Base-by-base conservation (phyloP, 192 early-diverging fungal genomes). In the Entomortierella beljakovae region DNA sequence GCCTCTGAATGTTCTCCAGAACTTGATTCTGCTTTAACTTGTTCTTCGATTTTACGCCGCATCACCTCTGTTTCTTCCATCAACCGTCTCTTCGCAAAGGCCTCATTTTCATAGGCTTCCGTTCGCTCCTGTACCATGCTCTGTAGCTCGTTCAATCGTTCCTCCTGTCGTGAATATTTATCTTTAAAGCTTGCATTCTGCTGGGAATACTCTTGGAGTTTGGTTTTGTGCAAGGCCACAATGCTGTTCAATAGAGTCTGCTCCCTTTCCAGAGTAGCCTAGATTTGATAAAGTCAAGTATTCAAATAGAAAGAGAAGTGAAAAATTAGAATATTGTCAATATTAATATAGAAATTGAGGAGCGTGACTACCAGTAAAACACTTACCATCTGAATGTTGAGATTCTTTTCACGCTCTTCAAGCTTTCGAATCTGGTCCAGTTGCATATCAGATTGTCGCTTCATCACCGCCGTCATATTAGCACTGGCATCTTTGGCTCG, bases 381-480 rank as follows among this genome's bases (percentile, higher is more conserved):
- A 6, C 75, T 70, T 76, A 86, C 85, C 49, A 81, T 67, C 49
- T 87, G 85, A 11, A 67, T 74, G 28, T 83, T 81, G 40, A 95
- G 74, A 31, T 83, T 85, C 71, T 92, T 92, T 57, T 96, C 95
- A 22, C 88, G 86, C 60, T 95, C 94, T 61, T 97, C 94, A 25
- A 93, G 71, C 11, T 85, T 86, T 53, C 93, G 89, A 64, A 96
- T 94, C 74, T 92, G 88, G 70, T 96, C 94, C 82, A 95, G 79
- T 74, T 97, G 95, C 87, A 92, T 94, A 61, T 94, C 92, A n/a
- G 90, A 91, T 70, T 95, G 93, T 31, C 85, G 83, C 50, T 89
- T 92, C 63, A 95, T 82, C 3, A 94, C 90, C 64, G 92, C 91
- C 50, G 86, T 87, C 62, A 91, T 83, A 65, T 93, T 87, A 37